These are phyloP conservation scores for Blyttiomyces sp. DNA, from an alignment of 371 early-diverging fungal species.

Conservation along the genomic window DNA sequence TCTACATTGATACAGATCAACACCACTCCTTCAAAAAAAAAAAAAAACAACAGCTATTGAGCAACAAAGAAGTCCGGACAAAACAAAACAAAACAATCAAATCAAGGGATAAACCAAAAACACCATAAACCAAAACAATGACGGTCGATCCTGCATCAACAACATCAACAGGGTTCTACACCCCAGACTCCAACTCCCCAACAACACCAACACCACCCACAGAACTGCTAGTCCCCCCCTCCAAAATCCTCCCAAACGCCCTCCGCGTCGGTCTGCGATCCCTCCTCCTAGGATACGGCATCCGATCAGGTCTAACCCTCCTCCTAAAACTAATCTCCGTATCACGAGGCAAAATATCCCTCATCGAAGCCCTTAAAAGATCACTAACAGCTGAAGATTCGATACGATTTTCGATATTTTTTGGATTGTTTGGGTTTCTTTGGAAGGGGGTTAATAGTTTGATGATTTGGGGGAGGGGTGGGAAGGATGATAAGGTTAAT, in stretches of 20 bases:
- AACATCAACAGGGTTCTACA: background rate
- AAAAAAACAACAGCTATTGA: too few relatives aligned
- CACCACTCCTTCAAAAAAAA: too few relatives aligned
- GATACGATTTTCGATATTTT: conserved; percentile 11
- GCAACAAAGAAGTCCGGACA: too few relatives aligned
- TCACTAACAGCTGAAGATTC: conserved; percentile 6
- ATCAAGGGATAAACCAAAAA: background rate
- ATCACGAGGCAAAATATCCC: background rate
- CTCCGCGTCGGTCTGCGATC: conserved; percentile 4
- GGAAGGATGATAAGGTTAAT: conserved; percentile 21
- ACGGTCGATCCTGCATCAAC: too few relatives aligned
- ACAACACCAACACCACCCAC: background rate
- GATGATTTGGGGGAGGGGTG: background rate
- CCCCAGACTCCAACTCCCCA: background rate
- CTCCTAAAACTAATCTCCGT: conserved; percentile 21
- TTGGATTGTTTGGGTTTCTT: conserved; percentile 12
- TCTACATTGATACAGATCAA: too few relatives aligned
- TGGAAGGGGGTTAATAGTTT: conserved; percentile 16
- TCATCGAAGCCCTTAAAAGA: background rate
- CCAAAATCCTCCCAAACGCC: conserved; percentile 1
- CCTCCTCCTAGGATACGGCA: conserved; percentile 10
- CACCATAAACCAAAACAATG: background rate
- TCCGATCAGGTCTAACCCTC: conserved; percentile 19
- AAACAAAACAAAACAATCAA: background rate
- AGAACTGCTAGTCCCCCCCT: background rate